phyloP scores from a whole-genome alignment of 1,139 yeast genomes.

The Candida mesenterica region DNA sequence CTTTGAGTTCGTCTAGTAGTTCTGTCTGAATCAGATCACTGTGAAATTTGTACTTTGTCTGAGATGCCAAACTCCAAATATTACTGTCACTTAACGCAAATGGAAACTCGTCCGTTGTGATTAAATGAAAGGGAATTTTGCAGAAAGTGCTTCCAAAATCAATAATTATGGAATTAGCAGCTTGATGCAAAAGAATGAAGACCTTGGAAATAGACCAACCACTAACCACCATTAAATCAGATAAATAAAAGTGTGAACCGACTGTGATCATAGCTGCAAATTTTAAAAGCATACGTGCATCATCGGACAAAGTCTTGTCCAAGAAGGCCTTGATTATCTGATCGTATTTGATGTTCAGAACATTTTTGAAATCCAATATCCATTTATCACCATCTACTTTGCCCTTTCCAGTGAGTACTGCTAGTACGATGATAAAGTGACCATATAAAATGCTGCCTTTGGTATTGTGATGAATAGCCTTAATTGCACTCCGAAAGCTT shows the following conservation, averaged over 20 bases:
- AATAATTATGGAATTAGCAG: conserved; percentile 34
- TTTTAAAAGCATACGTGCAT: conserved; percentile 28
- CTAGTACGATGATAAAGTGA: conserved; percentile 12
- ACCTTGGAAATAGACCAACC: conserved; percentile 27
- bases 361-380: conserved; percentile 7
- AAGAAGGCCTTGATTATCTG: conserved; percentile 15
- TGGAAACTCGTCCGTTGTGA: conserved; percentile 32
- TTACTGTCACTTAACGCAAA: conserved; percentile 37
- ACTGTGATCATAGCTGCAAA: conserved; percentile 46
- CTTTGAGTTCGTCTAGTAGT: conserved; percentile 26
- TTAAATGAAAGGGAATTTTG: conserved; percentile 47
- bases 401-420: conserved; percentile 5
- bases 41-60: conserved; percentile 31
- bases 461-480: conserved; percentile 9
- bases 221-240: conserved; percentile 43
- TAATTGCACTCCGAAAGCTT: neutral
- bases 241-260: conserved; percentile 42
- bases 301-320: conserved; percentile 15
- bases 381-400: too few species aligned
- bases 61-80: conserved; percentile 36
- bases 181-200: conserved; percentile 31
- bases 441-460: conserved; percentile 19
- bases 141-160: conserved; percentile 44
- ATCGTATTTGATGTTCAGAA: conserved; percentile 5
- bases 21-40: conserved; percentile 36